These are phyloP conservation scores for Phytophthora ramorum DNA, from an alignment of 352 stramenopile species.

Conservation along the genomic window DNA sequence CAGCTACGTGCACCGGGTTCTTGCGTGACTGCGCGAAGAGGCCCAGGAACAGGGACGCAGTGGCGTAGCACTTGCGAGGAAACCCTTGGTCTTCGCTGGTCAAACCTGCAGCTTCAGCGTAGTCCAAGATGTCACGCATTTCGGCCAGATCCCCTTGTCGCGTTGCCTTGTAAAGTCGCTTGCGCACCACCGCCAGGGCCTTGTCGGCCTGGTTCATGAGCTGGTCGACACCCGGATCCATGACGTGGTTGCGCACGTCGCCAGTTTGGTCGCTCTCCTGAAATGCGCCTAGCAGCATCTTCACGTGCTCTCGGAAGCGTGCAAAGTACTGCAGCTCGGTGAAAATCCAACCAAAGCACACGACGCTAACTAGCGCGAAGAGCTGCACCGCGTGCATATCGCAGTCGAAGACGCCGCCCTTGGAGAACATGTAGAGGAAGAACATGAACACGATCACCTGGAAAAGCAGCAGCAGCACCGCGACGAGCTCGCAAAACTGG, in stretches of 20 bases:
- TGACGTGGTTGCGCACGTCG: constrained; percentile 71
- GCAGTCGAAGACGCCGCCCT: constrained; percentile 71
- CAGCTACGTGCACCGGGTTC: constrained; percentile 83
- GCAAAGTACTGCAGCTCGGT: constrained; percentile 75
- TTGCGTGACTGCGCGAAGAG: constrained; percentile 75
- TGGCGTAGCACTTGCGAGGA: constrained; percentile 58
- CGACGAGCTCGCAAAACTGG: constrained; percentile 73
- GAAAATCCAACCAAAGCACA: constrained; percentile 72
- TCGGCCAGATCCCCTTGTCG: constrained; percentile 66
- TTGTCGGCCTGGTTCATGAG: constrained; percentile 67
- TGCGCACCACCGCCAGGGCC: constrained; percentile 61
- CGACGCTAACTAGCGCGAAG: constrained; percentile 56
- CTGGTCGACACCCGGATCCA: constrained; percentile 59
- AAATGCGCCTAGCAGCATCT: constrained; percentile 86
- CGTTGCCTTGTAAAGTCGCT: constrained; percentile 79
- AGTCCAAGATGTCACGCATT: constrained; percentile 67
- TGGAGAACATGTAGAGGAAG: constrained; percentile 87
- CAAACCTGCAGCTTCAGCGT: constrained; percentile 53
- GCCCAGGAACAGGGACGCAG: constrained; percentile 56
- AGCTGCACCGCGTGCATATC: constrained; percentile 52
- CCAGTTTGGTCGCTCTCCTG: constrained; percentile 82
- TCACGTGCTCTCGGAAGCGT: constrained; percentile 83
- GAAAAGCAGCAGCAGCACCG: constrained; percentile 63
- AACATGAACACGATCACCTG: constrained; percentile 66
- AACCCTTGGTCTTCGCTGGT: constrained; percentile 53